phyloP scores from a whole-genome alignment of 768 basidiomycete genomes.

The Chalciporus piperatus region DNA sequence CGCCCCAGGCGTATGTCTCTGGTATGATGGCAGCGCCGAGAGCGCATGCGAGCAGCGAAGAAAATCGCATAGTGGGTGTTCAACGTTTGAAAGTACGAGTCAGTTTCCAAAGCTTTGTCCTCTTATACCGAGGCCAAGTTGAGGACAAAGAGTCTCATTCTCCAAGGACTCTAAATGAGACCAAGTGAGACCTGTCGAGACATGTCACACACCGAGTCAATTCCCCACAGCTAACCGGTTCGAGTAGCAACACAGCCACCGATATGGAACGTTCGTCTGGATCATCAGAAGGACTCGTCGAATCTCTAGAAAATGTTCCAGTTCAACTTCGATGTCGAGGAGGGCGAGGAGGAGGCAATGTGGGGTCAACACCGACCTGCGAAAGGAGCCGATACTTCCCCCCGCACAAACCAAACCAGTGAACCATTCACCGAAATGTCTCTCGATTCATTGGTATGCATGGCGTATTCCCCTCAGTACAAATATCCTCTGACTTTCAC shows the following conservation, averaged over 20 bases:
- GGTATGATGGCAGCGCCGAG: conserved; percentile 22
- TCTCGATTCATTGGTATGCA: conserved; percentile 32
- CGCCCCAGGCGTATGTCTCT: conserved; percentile 38
- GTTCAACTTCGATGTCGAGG: conserved; percentile 58
- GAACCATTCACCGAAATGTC: conserved; percentile 29
- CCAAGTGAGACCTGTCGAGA: neutral
- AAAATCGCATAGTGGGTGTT: conserved; percentile 24
- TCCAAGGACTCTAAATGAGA: conserved; percentile 10
- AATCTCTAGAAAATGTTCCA: conserved; percentile 32
- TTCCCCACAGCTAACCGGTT: neutral
- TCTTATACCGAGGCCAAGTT: conserved; percentile 3
- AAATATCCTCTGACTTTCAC: conserved; percentile 5
- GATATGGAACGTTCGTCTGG: neutral
- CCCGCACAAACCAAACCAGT: neutral
- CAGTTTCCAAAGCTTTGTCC: neutral
- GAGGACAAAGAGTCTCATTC: neutral
- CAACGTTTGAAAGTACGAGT: neutral
- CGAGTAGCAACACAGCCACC: neutral
- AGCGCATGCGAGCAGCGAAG: conserved; percentile 12
- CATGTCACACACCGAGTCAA: neutral
- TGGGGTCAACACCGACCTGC: conserved; percentile 9
- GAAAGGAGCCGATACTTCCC: neutral
- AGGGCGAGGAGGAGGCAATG: conserved; percentile 34
- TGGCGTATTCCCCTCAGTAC: neutral
- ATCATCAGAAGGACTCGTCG: neutral